Percentiles rank a stretch among this genome's conserved stretches.
Evolutionary conservation across 768 basidiomycete genomes (phyloP).

Genomic region (Nevesoporus exiguus): DNA sequence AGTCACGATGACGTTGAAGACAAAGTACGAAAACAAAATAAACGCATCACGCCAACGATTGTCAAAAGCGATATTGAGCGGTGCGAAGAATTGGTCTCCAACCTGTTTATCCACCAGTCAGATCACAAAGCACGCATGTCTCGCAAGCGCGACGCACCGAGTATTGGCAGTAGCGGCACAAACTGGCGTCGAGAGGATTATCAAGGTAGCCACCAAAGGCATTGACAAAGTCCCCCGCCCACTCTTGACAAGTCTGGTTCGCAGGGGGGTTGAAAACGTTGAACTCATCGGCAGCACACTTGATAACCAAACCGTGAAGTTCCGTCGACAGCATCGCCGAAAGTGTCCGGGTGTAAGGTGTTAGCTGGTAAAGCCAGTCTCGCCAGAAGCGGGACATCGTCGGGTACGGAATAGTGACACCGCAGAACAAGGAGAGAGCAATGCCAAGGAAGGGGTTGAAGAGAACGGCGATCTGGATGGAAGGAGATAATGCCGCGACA

Average conservation of each 20-base stretch:
- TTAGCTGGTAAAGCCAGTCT: conserved; percentile 72
- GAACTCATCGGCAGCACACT: conserved; percentile 68
- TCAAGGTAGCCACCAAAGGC: conserved; percentile 71
- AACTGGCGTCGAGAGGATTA: conserved; percentile 53
- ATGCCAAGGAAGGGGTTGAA: conserved; percentile 75
- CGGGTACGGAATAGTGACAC: conserved; percentile 72
- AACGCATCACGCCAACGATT: conserved; percentile 68
- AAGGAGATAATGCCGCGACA: conserved; percentile 72
- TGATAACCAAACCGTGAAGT: conserved; percentile 64
- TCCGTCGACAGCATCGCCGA: conserved; percentile 76
- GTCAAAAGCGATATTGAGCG: conserved; percentile 62
- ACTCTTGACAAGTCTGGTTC: conserved; percentile 68
- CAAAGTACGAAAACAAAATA: conserved; percentile 61
- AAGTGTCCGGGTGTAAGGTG: conserved; percentile 68
- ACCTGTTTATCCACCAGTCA: conserved; percentile 25
- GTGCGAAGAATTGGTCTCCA: conserved; percentile 68
- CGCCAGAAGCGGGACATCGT: conserved; percentile 65
- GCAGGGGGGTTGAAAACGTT: conserved; percentile 66
- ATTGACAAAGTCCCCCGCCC: conserved; percentile 65
- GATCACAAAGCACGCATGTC: not conserved
- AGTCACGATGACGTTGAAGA: conserved; percentile 68
- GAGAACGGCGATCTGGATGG: conserved; percentile 73
- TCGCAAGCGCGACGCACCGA: conserved; percentile 23
- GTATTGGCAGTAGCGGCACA: conserved; percentile 76
- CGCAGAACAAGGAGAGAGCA: conserved; percentile 71